Base-by-base conservation (phyloP, 2,329 filamentous ascomycete species). In the Grosmannia huntii region DNA sequence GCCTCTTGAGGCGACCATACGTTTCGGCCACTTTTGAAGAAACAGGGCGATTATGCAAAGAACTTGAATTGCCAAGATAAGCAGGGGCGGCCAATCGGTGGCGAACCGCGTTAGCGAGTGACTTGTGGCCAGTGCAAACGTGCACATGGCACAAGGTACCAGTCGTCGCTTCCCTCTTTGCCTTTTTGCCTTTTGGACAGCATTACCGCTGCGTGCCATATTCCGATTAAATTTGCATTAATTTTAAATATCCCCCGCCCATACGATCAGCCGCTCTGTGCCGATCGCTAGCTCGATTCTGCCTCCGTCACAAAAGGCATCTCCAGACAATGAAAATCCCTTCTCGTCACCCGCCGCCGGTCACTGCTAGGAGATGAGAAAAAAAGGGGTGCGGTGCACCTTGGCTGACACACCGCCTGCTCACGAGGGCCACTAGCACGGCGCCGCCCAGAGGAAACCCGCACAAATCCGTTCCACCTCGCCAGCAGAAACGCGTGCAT, bases 1-100 rank as follows among this genome's bases (percentile, higher is more conserved):
- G 52, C 33, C 52, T 56, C 57, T 55, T 55, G 57, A 56, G 46
- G 60, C 60, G 44, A 48, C n/a, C 28, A 36, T 53, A 48, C 49
- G 60, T 61, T 59, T 59, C 57, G 60, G 33, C 41, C 23, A n/a
- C 19, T 12, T 12, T 5, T 7, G 23, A 48, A 48, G n/a, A 51
- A 51, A 51, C 49, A 33, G 49, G 49, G 49, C 49, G 49, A 51
- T 51, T 31, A 51, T 21, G n/a, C 23, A 25, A 4, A 10, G 6
- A 25, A 21, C 23, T 7, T 48, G 44, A 4, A 16, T 38, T 48
- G 44, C 44, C 44, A 21, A 48, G 44, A 48, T 48, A 23, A 23
- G 44, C 44, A 21, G 44, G 19, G 19, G n/a, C 44, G 44, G 44
- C 44, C 44, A 48, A 48, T 48, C 36, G 14, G 36, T 16, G 36